phyloP scores from a whole-genome alignment of 768 basidiomycete genomes.

The Boletus tomentosulus region DNA sequence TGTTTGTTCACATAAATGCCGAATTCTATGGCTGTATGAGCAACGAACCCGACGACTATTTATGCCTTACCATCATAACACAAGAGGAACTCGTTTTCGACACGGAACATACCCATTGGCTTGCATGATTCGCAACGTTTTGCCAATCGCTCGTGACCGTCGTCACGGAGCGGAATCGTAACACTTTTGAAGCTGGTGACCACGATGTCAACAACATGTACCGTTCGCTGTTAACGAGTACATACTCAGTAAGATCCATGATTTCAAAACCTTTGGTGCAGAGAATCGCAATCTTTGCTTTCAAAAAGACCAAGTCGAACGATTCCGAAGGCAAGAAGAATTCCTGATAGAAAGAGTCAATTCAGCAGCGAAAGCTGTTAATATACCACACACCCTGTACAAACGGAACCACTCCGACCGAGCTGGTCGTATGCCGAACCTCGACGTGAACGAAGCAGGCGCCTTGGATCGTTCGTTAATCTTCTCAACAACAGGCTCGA shows the following conservation, averaged over 20 bases:
- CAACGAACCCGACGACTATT: not conserved
- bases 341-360: slow-evolving; percentile 42
- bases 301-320: slow-evolving; percentile 87
- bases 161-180: slow-evolving; percentile 82
- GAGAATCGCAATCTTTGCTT: slow-evolving; percentile 88
- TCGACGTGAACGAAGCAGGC: slow-evolving; percentile 65
- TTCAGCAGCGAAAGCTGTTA: not conserved
- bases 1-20: slow-evolving; percentile 90
- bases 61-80: slow-evolving; percentile 73
- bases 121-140: slow-evolving; percentile 78
- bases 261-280: slow-evolving; percentile 96
- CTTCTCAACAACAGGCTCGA: slow-evolving; percentile 94
- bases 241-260: slow-evolving; percentile 92
- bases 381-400: slow-evolving; percentile 53
- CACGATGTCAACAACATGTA: not conserved
- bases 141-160: slow-evolving; percentile 63
- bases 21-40: slow-evolving; percentile 53
- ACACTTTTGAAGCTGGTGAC: slow-evolving; percentile 71
- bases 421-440: slow-evolving; percentile 72
- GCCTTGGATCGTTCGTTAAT: slow-evolving; percentile 74
- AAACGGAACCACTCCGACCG: slow-evolving; percentile 94
- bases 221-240: not conserved
- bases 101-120: slow-evolving; percentile 88
- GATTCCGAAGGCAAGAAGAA: slow-evolving; percentile 93
- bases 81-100: slow-evolving; percentile 84